Evolutionary conservation across 257 asterid species (phyloP).

Genomic region (Solanum megistacrolobum): DNA sequence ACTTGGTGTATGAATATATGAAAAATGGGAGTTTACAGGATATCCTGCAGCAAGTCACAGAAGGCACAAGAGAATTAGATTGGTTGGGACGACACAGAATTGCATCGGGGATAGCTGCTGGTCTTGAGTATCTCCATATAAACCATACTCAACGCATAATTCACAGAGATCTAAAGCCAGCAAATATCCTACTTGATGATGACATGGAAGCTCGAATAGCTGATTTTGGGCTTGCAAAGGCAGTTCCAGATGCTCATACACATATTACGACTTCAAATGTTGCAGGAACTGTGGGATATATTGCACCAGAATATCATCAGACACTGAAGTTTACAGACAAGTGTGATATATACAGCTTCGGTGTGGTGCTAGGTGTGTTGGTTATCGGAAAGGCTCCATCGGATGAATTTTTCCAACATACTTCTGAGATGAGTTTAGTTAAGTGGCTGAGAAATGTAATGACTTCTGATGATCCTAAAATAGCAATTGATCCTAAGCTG

Average conservation of each 20-base stretch:
- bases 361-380: neutral
- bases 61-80: conserved; percentile 37
- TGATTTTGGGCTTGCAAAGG: neutral
- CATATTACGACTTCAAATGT: neutral
- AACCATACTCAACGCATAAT: conserved; percentile 52
- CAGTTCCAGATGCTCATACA: neutral
- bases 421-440: neutral
- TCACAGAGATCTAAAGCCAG: conserved; percentile 84
- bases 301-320: neutral
- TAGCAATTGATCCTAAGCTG: neutral
- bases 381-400: neutral
- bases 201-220: conserved; percentile 62
- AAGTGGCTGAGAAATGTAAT: neutral
- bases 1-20: conserved; percentile 83
- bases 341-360: neutral
- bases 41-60: conserved; percentile 21
- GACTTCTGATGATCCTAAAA: neutral
- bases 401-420: neutral
- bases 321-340: neutral
- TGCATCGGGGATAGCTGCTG: conserved; percentile 65
- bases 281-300: neutral
- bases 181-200: conserved; percentile 68
- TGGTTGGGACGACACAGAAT: conserved; percentile 64
- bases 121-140: conserved; percentile 72
- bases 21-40: conserved; percentile 82